Evolutionary conservation across 2,329 filamentous ascomycete species (phyloP).

Genomic region (Fusarium equiseti): DNA sequence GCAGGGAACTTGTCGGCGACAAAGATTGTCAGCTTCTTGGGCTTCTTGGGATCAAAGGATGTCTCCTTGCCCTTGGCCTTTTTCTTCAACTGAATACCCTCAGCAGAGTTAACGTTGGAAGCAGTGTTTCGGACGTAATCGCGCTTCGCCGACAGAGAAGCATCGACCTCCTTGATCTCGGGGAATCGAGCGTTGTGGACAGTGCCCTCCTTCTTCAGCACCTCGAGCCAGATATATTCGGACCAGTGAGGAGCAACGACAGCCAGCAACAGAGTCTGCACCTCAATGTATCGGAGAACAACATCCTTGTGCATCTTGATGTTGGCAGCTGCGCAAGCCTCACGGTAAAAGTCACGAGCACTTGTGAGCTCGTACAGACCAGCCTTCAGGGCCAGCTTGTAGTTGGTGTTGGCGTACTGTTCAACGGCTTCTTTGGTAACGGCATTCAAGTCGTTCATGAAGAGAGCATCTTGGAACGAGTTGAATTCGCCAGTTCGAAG

Average conservation of each 20-base stretch:
- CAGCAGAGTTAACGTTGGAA: constrained; percentile 82
- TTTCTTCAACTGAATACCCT: constrained; percentile 86
- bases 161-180: constrained; percentile 72
- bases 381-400: constrained; percentile 83
- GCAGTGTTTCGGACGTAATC: constrained; percentile 83
- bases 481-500: constrained; percentile 82
- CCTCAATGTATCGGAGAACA: constrained; percentile 82
- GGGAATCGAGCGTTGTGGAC: constrained; percentile 77
- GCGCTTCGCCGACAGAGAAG: constrained; percentile 79
- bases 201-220: constrained; percentile 80
- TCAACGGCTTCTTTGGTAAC: constrained; percentile 82
- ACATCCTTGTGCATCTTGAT: constrained; percentile 89
- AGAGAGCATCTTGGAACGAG: constrained; percentile 87
- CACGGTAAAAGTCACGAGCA: constrained; percentile 90
- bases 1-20: constrained; percentile 82
- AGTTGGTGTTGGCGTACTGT: constrained; percentile 84
- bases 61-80: constrained; percentile 91
- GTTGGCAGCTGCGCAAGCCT: constrained; percentile 79
- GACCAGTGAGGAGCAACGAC: constrained; percentile 94
- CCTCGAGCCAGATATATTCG: constrained; percentile 93
- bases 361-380: constrained; percentile 91
- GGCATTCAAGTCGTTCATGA: constrained; percentile 91
- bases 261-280: constrained; percentile 84
- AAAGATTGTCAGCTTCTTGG: constrained; percentile 92
- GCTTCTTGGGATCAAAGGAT: constrained; percentile 88